phyloP scores from a whole-genome alignment of 75 land plant species.

The Pseudotsuga menziesii region DNA sequence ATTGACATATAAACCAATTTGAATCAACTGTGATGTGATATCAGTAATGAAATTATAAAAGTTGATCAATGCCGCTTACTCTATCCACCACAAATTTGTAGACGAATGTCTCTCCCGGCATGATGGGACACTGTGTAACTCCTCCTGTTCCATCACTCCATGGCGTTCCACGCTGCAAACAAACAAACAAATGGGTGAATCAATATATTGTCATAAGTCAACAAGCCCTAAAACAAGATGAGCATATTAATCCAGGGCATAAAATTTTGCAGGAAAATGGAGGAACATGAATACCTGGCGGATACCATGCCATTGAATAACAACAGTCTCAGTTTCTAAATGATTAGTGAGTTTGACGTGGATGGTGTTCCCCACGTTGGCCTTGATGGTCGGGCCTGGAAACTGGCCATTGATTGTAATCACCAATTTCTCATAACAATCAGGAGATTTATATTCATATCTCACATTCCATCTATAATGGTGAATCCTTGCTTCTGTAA shows the following conservation, averaged over 20 bases:
- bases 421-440: background rate
- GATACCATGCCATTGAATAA: constrained; percentile 91
- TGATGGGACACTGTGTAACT: constrained; percentile 56
- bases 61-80: constrained; percentile 15
- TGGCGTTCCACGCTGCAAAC: constrained; percentile 35
- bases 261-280: too few relatives aligned
- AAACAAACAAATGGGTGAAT: too few relatives aligned
- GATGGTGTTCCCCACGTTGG: constrained; percentile 65
- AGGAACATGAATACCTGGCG: constrained; percentile 38
- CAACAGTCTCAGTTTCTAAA: constrained; percentile 57
- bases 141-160: constrained; percentile 15
- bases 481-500: too few relatives aligned
- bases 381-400: constrained; percentile 76
- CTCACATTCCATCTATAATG: too few relatives aligned
- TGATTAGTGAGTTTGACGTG: constrained; percentile 59
- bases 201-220: too few relatives aligned
- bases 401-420: constrained; percentile 21
- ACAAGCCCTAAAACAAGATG: too few relatives aligned
- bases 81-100: constrained; percentile 62
- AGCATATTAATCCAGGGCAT: too few relatives aligned
- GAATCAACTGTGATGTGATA: background rate
- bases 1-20: too few relatives aligned
- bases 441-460: constrained; percentile 20
- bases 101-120: constrained; percentile 50
- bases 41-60: background rate